Percentiles rank a stretch among this genome's conserved stretches.
phyloP scores from a whole-genome alignment of 768 basidiomycete species.

The Russula abietina region DNA sequence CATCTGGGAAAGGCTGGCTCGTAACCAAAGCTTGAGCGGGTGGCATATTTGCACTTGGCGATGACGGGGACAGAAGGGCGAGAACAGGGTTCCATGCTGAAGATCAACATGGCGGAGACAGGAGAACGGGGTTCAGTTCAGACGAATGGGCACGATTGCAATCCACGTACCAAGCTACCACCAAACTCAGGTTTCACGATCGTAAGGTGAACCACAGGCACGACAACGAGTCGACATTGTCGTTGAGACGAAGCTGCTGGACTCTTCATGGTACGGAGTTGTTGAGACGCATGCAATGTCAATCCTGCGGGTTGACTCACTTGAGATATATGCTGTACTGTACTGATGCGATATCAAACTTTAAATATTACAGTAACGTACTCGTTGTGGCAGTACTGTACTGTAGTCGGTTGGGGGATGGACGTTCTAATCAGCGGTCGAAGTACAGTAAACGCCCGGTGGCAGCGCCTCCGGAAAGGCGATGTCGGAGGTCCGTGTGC shows the following conservation, averaged over 20 bases:
- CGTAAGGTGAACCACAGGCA: neutral
- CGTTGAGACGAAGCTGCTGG: neutral
- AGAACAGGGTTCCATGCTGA: neutral
- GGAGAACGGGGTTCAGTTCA: neutral
- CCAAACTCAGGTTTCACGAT: neutral
- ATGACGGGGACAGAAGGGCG: neutral
- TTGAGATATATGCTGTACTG: neutral
- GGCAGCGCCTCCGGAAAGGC: no score
- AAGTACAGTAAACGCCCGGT: no score
- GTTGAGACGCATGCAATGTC: neutral
- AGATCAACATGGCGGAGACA: neutral
- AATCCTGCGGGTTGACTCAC: neutral
- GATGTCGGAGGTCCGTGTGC: neutral
- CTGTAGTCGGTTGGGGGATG: no score
- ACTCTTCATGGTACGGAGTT: no score
- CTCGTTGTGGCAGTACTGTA: neutral
- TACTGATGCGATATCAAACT: neutral
- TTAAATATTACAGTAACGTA: neutral
- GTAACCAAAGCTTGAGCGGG: slow-evolving; percentile 1
- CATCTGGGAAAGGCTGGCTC: neutral
- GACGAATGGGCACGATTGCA: slow-evolving; percentile 9
- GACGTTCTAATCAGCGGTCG: neutral
- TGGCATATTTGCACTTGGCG: slow-evolving; percentile 8
- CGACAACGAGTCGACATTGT: no score
- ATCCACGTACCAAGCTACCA: neutral